Evolutionary conservation across 2,329 filamentous ascomycete species (phyloP).

Genomic region (Curvularia eragrostidis): DNA sequence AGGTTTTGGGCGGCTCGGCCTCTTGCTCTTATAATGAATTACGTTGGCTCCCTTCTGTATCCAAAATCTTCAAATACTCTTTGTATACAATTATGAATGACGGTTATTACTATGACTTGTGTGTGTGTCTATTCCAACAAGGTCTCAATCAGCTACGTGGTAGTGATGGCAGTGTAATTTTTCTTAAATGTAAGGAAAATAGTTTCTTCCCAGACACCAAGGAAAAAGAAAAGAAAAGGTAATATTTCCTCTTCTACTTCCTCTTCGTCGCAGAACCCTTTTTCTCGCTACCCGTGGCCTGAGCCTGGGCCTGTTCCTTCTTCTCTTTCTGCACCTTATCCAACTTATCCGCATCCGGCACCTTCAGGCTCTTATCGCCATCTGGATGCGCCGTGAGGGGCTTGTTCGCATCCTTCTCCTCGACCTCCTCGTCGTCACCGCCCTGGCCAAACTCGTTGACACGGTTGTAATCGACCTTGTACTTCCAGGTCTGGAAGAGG

Average conservation of each 20-base stretch:
- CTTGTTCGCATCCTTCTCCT: constrained; percentile 57
- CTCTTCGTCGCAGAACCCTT: constrained; percentile 41
- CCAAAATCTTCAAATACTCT: neutral
- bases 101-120: neutral
- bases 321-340: constrained; percentile 31
- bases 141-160: neutral
- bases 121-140: neutral
- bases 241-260: constrained; percentile 26
- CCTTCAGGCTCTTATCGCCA: constrained; percentile 37
- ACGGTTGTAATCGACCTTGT: constrained; percentile 87
- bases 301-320: constrained; percentile 22
- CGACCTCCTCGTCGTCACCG: constrained; percentile 77
- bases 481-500: constrained; percentile 91
- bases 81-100: neutral
- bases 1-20: neutral
- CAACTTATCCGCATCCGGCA: constrained; percentile 26
- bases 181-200: neutral
- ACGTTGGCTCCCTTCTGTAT: neutral
- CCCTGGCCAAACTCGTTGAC: constrained; percentile 99
- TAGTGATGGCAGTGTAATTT: neutral
- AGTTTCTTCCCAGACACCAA: neutral
- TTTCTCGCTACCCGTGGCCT: constrained; percentile 32
- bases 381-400: constrained; percentile 48
- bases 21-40: neutral
- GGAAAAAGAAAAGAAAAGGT: too few relatives aligned